These are phyloP conservation scores for Xylaria sp. DNA, from an alignment of 2,329 filamentous ascomycete species.

Conservation along the genomic window DNA sequence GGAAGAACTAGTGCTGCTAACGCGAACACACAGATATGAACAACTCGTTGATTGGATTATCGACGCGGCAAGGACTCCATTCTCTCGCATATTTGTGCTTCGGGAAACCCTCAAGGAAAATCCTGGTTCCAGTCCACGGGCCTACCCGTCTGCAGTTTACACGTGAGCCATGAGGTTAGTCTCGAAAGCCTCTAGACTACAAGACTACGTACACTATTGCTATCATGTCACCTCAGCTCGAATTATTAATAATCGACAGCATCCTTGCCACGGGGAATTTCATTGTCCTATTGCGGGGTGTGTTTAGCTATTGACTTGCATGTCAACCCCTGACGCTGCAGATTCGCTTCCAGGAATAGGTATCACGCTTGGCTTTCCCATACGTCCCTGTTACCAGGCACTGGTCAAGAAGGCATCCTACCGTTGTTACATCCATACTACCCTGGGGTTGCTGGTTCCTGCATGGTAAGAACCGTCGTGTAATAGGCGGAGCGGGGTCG, in stretches of 20 bases:
- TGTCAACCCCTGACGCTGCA: constrained; percentile 18
- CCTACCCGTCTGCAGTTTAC: constrained; percentile 14
- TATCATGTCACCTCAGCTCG: constrained; percentile 5
- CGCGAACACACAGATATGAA: not conserved
- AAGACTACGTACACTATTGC: too few relatives aligned
- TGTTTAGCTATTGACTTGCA: constrained; percentile 20
- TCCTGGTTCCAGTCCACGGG: constrained; percentile 16
- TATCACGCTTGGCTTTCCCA: constrained; percentile 1
- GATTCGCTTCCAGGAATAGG: constrained; percentile 14
- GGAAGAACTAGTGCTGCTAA: constrained; percentile 5
- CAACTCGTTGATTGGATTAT: constrained; percentile 7
- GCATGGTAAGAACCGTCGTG: constrained; percentile 11
- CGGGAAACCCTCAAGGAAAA: not conserved
- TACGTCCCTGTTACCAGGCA: constrained; percentile 7
- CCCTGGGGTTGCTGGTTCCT: constrained; percentile 16
- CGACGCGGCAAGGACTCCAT: constrained; percentile 3
- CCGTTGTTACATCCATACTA: not conserved
- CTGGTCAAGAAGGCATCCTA: not conserved
- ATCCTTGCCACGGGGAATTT: constrained; percentile 3
- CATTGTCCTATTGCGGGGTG: constrained; percentile 7
- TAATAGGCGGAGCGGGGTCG: not conserved
- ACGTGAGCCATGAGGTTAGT: constrained; percentile 15
- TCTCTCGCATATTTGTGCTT: constrained; percentile 3
- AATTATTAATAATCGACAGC: constrained; percentile 11
- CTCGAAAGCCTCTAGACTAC: not conserved